Base-by-base conservation (phyloP, 2,329 filamentous ascomycete genomes). In the Cladophialophora carrionii region DNA sequence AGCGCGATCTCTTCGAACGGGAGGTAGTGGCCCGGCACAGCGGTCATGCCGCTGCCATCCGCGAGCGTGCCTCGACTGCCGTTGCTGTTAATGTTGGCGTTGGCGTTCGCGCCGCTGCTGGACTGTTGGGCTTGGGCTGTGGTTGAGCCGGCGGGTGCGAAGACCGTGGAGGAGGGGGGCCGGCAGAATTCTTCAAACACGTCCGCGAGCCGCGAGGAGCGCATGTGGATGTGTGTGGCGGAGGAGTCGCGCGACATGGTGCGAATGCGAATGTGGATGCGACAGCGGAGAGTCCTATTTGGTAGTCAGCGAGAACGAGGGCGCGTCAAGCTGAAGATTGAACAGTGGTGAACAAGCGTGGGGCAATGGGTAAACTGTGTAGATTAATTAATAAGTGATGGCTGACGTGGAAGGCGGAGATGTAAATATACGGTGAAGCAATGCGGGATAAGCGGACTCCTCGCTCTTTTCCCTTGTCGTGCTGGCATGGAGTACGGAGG, bases 1-100 rank as follows among this genome's bases (percentile, higher is more conserved):
- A 89, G 82, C 71, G 85, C 82, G 73, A 89, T 87, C 54, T 87
- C 84, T 73, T 89, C 87, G 61, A 81, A 76, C n/a, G 81, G 80
- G 7, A 83, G 74, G 72, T 77, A 81, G 4, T 78, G 77, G 57
- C 78, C 72, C 7, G 74, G 73, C 1, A 78, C 68, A 5, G 67
- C 64, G 20, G 68, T 67, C 64, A 68, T 71, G 59, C 64, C 65
- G 61, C 64, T 57, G 10, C 67, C 66, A 64, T 64, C 32, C 29
- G 65, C 24, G 63, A 67, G 59, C 41, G 57, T 61, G 57, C 55
- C 53, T 59, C 49, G 48, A 53, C 43, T 22, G 63, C 34, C 51
- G 68, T 46, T 51, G 60, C 2, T 34, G 52, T 17, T 34, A 12
- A 46, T 20, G 20, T 49, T 58, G 56, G n/a, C 34, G 37, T 37